Conservation (phyloP, 495 filamentous ascomycete genomes). For the Eremomyces bilateralis region DNA sequence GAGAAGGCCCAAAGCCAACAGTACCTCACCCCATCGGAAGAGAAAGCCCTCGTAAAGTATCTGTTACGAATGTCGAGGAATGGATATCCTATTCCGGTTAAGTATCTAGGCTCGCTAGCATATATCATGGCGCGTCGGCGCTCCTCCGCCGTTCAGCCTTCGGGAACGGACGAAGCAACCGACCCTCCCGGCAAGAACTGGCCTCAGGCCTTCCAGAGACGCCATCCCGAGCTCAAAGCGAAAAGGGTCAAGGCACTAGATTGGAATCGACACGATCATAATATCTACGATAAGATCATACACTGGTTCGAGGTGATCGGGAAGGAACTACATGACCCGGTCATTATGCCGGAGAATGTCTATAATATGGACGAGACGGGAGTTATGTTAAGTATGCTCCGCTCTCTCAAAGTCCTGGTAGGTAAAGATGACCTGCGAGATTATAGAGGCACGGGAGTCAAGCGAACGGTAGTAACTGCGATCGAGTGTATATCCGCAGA, state of each 20-base stretch:
- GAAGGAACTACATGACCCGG: slow-evolving; percentile 3
- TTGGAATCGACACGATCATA: slow-evolving; percentile 15
- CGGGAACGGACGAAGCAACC: slow-evolving; percentile 2
- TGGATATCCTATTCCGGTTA: slow-evolving; percentile 15
- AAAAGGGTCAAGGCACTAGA: slow-evolving; percentile 12
- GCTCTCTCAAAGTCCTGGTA: slow-evolving; percentile 20
- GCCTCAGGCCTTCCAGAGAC: slow-evolving; percentile 8
- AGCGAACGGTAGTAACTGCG: slow-evolving; percentile 16
- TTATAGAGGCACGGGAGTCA: slow-evolving; percentile 12
- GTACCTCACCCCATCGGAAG: slow-evolving; percentile 9
- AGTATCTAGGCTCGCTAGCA: slow-evolving; percentile 8
- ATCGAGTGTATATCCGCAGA: slow-evolving; percentile 18
- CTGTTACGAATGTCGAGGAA: slow-evolving; percentile 14
- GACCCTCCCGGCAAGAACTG: slow-evolving; percentile 12
- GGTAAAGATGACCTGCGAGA: slow-evolving; percentile 15
- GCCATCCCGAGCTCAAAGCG: slow-evolving; percentile 8
- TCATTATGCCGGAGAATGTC: slow-evolving; percentile 7
- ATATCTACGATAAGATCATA: too few relatives aligned
- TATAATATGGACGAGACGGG: too few relatives aligned
- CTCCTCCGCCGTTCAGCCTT: background rate
- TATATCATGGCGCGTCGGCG: slow-evolving; percentile 5
- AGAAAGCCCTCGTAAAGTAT: slow-evolving; percentile 15
- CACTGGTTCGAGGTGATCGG: slow-evolving; percentile 6
- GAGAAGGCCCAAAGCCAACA: too few relatives aligned
- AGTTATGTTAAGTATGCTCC: slow-evolving; percentile 18